Evolutionary conservation across 2,329 filamentous ascomycete species (phyloP).

Genomic region (Monilinia fructicola): DNA sequence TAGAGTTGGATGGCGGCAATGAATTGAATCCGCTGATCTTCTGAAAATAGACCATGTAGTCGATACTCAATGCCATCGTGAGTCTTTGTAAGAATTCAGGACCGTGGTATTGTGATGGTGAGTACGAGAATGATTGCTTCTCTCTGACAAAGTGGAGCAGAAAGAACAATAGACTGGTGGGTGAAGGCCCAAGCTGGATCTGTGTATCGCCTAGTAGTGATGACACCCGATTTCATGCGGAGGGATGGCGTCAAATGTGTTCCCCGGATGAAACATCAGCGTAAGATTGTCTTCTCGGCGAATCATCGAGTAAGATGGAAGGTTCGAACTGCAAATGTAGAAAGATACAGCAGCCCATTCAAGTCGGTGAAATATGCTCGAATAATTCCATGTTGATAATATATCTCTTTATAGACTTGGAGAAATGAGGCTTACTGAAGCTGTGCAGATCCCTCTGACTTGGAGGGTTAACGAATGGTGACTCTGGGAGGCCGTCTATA

Average conservation of each 20-base stretch:
- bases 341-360: slow-evolving; percentile 2
- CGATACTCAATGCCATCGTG: slow-evolving; percentile 20
- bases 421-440: slow-evolving; percentile 17
- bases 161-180: slow-evolving; percentile 10
- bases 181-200: slow-evolving; percentile 20
- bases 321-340: slow-evolving; percentile 2
- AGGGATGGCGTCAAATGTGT: slow-evolving; percentile 18
- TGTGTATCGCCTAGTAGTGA: slow-evolving; percentile 10
- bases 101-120: slow-evolving; percentile 5
- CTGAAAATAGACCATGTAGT: slow-evolving; percentile 27
- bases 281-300: slow-evolving; percentile 11
- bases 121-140: slow-evolving; percentile 23
- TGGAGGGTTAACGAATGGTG: neutral
- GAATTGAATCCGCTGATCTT: slow-evolving; percentile 30
- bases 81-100: slow-evolving; percentile 21
- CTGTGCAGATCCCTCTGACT: neutral
- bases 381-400: neutral
- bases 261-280: slow-evolving; percentile 24
- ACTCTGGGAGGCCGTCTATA: neutral
- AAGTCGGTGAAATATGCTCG: neutral
- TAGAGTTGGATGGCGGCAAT: slow-evolving; percentile 22
- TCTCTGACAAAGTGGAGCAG: slow-evolving; percentile 9
- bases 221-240: slow-evolving; percentile 17
- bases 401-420: neutral
- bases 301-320: slow-evolving; percentile 6